Base-by-base conservation (phyloP, 768 basidiomycete species). In the Boletus bicolor region DNA sequence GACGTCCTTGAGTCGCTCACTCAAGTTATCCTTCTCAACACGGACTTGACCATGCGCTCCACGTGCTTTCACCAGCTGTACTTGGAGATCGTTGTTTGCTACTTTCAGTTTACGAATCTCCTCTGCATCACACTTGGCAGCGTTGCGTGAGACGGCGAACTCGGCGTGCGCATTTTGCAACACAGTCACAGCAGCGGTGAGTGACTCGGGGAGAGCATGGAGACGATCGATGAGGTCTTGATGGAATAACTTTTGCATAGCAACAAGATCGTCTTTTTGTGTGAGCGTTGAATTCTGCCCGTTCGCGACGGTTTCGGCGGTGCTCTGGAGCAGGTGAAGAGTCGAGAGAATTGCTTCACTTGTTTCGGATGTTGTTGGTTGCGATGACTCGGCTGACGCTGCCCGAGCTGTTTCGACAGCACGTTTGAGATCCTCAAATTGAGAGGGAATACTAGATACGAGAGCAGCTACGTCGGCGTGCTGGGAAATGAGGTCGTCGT, bases 21-120 rank as follows among this genome's bases (percentile, higher is more conserved):
- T 71, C 44, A 91, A 68, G 37, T 82, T 73, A 47, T 92, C 91
- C 72, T 91, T 93, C 75, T 93, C 91, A 14, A 89, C 89, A 15
- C 88, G 83, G 6, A 87, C 80, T 65, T 89, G 86, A 0, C 89
- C 89, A 62, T 90, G 85, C 14, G 84, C 83, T 21, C 84, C 82
- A 51, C 89, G 86, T 48, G 91, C 87, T 72, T 89, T 90, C 12
- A 83, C 81, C 11, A 93, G 64, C 63, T 91, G 86, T 35, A 84
- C 74, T 64, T 91, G 89, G 47, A 83, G 76, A 7, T 92, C 90
- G 8, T 80, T 74, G 66, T 89, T 91, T 17, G 76, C 63, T 1
- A 62, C 55, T 55, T 71, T 72, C 41, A 82, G 60, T 56, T 81
- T 82, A 43, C 84, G 82, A 54, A 89, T 75, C 51, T 92, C 89